Evolutionary conservation across 2,329 filamentous ascomycete species (phyloP), one percentile per base, ranked within the genome.

Genomic region (Sclerotinia borealis): DNA sequence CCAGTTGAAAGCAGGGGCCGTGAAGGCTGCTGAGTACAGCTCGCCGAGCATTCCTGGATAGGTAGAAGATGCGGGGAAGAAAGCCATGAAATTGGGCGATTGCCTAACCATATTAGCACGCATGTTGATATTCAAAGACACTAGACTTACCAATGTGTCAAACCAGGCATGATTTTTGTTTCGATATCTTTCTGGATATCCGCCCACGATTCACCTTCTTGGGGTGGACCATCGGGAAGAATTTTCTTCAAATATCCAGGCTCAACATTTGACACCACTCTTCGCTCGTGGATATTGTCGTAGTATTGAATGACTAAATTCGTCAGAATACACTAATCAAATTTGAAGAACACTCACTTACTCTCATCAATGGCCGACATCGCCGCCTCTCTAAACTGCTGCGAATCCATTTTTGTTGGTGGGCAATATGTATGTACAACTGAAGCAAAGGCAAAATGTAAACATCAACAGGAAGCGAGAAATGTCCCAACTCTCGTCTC

Each of bases 1-100:
- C 93, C 93, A 98, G 77, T 98, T 98, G 81, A 98, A 98, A 45
- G 92, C 92, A 1, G 93, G 92, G 19, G 91, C 91, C 15, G 87
- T 95, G 77, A 97, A 93, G 8, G 92, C 89, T 6, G 91, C 88
- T 49, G 87, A 91, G 80, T 96, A 98, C 79, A 98, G 87, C 77
- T 98, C 93, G 25, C 92, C 93, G 13, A 98, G 83, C 75, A 96
- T 93, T 34, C 87, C 85, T 0, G 93, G 92, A 74, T 89, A 97
- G 41, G 89, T 91, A 60, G 88, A 87, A 29, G 85, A 87, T 56
- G 91, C 91, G 1, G 93, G 90, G 77, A 95, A 98, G 81, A 96
- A 98, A 50, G 93, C 93, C 85, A 97, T 91, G 81, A 96, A 98
- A 73, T 93, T 92, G 19, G 92, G 93, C 2, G 88, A 91, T 75